Percentiles rank a stretch among this genome's conserved stretches.
phyloP scores from a whole-genome alignment of 352 stramenopile species.

The Globisporangium ultimum region DNA sequence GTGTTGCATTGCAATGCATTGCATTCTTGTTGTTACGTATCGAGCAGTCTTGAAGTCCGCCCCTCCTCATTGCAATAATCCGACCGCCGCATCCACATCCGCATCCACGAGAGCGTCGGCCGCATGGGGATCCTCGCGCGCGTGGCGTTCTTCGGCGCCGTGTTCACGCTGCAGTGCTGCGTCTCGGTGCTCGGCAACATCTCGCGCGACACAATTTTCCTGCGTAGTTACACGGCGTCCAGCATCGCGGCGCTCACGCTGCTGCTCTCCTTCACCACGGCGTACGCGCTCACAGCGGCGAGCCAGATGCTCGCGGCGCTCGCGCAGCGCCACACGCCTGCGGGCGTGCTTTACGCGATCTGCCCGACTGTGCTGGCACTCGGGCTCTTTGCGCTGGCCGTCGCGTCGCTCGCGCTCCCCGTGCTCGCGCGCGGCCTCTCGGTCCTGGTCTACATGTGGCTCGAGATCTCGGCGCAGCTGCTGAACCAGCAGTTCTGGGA shows the following conservation, averaged over 20 bases:
- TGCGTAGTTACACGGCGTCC: constrained; percentile 64
- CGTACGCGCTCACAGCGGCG: constrained; percentile 56
- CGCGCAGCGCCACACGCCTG: constrained; percentile 15
- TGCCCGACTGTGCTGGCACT: constrained; percentile 37
- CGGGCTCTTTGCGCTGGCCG: constrained; percentile 40
- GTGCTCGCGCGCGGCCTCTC: constrained; percentile 37
- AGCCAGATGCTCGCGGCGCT: constrained; percentile 34
- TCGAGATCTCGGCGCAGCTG: constrained; percentile 71
- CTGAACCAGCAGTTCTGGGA: constrained; percentile 88
- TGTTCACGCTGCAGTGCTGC: constrained; percentile 83
- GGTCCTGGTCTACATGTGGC: constrained; percentile 77
- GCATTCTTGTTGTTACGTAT: background rate
- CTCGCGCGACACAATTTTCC: constrained; percentile 80
- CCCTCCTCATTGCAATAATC: too few relatives aligned
- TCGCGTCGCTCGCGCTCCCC: constrained; percentile 42
- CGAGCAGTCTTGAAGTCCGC: too few relatives aligned
- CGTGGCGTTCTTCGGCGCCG: constrained; percentile 77
- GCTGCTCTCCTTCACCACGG: constrained; percentile 65
- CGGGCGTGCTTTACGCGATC: constrained; percentile 52
- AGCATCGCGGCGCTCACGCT: constrained; percentile 74
- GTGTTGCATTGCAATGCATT: background rate
- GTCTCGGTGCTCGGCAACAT: constrained; percentile 70
- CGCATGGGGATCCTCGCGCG: constrained; percentile 22
- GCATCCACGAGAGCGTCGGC: background rate
- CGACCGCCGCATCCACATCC: too few relatives aligned